Evolutionary conservation across 345 rosid species (phyloP).

Genomic region (Acer saccharum): DNA sequence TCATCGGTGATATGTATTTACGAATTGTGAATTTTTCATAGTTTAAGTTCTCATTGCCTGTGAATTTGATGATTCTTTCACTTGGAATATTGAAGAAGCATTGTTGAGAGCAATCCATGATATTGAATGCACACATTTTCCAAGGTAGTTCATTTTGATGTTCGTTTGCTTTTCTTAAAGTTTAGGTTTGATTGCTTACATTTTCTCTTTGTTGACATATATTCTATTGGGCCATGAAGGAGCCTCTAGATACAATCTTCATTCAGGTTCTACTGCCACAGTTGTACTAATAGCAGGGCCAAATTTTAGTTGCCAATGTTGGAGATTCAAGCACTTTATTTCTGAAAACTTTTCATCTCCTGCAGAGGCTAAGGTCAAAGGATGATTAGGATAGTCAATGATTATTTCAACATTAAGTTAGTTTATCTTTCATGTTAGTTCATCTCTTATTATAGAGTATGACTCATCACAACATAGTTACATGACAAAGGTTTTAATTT

Average conservation of each 20-base stretch:
- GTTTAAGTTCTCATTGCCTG: slow-evolving; percentile 55
- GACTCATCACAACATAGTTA: not conserved
- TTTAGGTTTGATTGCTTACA: slow-evolving; percentile 1
- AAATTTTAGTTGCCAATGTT: slow-evolving; percentile 77
- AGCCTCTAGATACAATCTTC: slow-evolving; percentile 61
- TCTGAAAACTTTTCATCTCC: slow-evolving; percentile 78
- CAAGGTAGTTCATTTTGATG: slow-evolving; percentile 45
- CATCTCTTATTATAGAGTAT: slow-evolving; percentile 7
- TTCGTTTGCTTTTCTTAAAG: not conserved
- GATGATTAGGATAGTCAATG: slow-evolving; percentile 6
- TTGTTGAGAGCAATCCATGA: slow-evolving; percentile 85
- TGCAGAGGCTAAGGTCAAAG: slow-evolving; percentile 73
- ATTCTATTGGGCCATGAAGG: slow-evolving; percentile 42
- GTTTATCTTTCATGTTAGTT: not conserved
- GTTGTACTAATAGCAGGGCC: slow-evolving; percentile 71
- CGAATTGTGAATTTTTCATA: slow-evolving; percentile 32
- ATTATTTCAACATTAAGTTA: not conserved
- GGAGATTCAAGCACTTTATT: slow-evolving; percentile 92
- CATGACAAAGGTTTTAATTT: slow-evolving; percentile 15
- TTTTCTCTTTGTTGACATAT: slow-evolving; percentile 17
- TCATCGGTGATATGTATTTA: slow-evolving; percentile 1
- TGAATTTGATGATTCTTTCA: slow-evolving; percentile 64
- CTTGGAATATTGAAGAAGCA: slow-evolving; percentile 83
- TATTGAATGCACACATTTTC: slow-evolving; percentile 80
- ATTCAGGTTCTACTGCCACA: slow-evolving; percentile 86